Percentiles rank a stretch among this genome's conserved stretches.
Conservation (phyloP, 257 asterid species). For the Lycium ferocissimum region DNA sequence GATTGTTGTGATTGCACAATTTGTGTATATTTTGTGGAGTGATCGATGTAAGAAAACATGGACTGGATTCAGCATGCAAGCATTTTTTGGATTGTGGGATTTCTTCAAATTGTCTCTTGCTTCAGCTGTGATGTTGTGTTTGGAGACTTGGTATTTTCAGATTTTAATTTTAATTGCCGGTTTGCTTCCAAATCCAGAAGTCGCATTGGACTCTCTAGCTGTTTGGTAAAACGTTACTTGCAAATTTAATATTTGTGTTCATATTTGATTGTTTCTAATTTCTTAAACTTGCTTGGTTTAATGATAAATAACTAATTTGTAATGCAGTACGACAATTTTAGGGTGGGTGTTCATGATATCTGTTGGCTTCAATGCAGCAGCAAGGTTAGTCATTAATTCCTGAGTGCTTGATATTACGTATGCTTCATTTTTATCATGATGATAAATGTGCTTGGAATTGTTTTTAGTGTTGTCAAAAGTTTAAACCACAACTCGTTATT, state of each 20-base stretch:
- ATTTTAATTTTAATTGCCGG: slow-evolving; percentile 27
- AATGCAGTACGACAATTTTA: slow-evolving; percentile 40
- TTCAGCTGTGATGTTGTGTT: slow-evolving; percentile 28
- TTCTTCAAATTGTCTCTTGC: slow-evolving; percentile 25
- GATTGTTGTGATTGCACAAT: slow-evolving; percentile 27
- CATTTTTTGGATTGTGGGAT: slow-evolving; percentile 32
- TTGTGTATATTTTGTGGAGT: slow-evolving; percentile 23
- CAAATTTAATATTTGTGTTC: background rate
- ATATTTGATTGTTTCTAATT: background rate
- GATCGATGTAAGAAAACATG: slow-evolving; percentile 29
- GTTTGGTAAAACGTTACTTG: slow-evolving; percentile 11
- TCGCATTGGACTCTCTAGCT: slow-evolving; percentile 28
- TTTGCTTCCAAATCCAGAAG: slow-evolving; percentile 35
- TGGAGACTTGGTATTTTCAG: slow-evolving; percentile 29
- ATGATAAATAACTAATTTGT: background rate
- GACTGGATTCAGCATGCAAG: slow-evolving; percentile 18
- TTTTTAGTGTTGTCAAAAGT: background rate
- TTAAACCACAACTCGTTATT: background rate
- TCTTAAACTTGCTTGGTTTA: background rate
- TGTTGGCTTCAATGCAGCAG: slow-evolving; percentile 50
- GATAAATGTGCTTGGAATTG: background rate
- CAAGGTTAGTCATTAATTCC: slow-evolving; percentile 37
- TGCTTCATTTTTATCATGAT: background rate
- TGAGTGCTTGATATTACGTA: background rate
- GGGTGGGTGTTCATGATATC: slow-evolving; percentile 48